Evolutionary conservation across 768 basidiomycete genomes (phyloP).

Genomic region (Hemileccinum rubropunctum): DNA sequence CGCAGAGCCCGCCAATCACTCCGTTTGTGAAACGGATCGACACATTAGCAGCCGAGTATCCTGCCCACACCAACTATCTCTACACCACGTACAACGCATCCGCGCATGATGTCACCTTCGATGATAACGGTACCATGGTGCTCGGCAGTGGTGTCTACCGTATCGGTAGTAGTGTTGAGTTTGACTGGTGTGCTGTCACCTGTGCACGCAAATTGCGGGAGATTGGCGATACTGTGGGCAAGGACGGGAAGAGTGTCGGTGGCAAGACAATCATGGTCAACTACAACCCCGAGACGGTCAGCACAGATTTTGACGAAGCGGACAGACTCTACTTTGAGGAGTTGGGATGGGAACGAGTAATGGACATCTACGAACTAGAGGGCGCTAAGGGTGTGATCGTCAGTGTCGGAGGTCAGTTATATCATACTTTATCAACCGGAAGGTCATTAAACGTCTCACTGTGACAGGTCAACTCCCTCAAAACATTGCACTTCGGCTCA

Average conservation of each 20-base stretch:
- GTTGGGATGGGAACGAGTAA: constrained; percentile 94
- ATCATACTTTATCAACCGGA: not conserved
- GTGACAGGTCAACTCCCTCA: constrained; percentile 90
- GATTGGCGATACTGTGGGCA: constrained; percentile 52
- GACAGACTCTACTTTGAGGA: constrained; percentile 98
- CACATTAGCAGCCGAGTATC: constrained; percentile 97
- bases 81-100: constrained; percentile 99
- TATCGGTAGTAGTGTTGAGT: constrained; percentile 97
- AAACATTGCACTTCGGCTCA: constrained; percentile 96
- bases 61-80: constrained; percentile 98
- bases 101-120: constrained; percentile 91
- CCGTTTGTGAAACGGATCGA: constrained; percentile 99
- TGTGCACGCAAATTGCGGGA: constrained; percentile 90
- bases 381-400: constrained; percentile 91
- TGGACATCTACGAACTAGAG: constrained; percentile 99
- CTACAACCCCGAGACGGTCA: constrained; percentile 99
- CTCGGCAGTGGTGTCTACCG: constrained; percentile 97
- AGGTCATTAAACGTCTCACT: not conserved
- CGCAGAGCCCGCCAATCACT: constrained; percentile 65
- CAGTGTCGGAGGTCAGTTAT: constrained; percentile 82
- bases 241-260: constrained; percentile 18
- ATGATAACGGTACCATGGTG: constrained; percentile 99
- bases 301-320: constrained; percentile 99
- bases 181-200: constrained; percentile 99
- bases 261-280: constrained; percentile 98